Conservation (phyloP, 768 basidiomycete genomes). For the Leccinum uliginosum region DNA sequence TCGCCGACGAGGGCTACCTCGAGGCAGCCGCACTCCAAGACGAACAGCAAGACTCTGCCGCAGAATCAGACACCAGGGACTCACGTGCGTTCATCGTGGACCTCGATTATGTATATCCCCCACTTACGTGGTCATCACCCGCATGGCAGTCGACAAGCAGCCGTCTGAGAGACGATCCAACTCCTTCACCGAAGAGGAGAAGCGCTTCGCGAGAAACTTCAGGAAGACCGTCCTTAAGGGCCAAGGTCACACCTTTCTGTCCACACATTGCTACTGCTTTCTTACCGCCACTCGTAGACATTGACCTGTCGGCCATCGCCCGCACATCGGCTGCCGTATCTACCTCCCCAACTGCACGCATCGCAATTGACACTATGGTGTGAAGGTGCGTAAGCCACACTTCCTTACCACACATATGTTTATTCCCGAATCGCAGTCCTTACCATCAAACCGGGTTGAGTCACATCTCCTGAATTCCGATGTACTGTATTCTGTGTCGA, state of each 20-base stretch:
- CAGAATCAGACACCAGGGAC: constrained; percentile 21
- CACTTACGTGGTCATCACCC: constrained; percentile 4
- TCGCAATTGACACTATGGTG: constrained; percentile 11
- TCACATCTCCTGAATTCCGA: not conserved
- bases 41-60: constrained; percentile 45
- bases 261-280: not conserved
- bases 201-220: constrained; percentile 58
- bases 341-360: constrained; percentile 39
- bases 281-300: constrained; percentile 16
- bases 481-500: constrained; percentile 6
- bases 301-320: constrained; percentile 77
- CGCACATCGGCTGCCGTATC: constrained; percentile 74
- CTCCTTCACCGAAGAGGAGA: constrained; percentile 58
- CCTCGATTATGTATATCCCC: not conserved
- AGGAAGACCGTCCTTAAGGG: constrained; percentile 71
- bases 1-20: constrained; percentile 57
- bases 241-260: constrained; percentile 35
- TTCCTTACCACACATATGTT: not conserved
- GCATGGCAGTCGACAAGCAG: constrained; percentile 19
- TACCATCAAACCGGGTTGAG: not conserved
- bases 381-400: constrained; percentile 13
- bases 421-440: not conserved
- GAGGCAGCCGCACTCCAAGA: constrained; percentile 59
- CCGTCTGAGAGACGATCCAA: constrained; percentile 37
- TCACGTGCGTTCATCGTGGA: constrained; percentile 15